Base-by-base conservation (phyloP, 768 basidiomycete species). In the Neoboletus brunneissimus region DNA sequence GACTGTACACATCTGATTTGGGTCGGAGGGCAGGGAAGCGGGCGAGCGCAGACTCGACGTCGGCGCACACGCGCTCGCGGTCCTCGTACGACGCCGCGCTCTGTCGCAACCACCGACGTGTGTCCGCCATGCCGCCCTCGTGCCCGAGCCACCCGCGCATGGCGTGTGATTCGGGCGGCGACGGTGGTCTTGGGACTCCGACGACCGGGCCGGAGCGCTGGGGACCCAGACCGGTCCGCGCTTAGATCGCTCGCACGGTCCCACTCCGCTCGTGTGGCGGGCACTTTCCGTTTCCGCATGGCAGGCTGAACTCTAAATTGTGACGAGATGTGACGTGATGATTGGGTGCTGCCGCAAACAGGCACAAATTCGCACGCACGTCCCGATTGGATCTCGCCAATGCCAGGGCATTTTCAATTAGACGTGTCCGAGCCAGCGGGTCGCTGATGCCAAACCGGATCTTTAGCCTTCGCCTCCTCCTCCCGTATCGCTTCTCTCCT, bases 1-100 rank as follows among this genome's bases (percentile, higher is more conserved):
- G 67, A 79, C 80, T 91, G 81, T 92, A 93, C 13, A 89, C 80
- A 62, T 91, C 92, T 2, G 88, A 85, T 70, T 90, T 91, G 49
- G 89, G 91, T 13, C 86, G 77, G 51, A 93, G 78, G 29, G 87
- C 73, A 9, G 76, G 70, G 64, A 77, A 81, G 53, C 78, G 75
- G 31, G 71, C 57, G 51, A 94, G 81, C n/a, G 74, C 77, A 12
- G 78, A 69, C 68, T 87, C 82, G 56, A 88, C 75, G 69, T 94
- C 85, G 8, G 76, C 63, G 60, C 79, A 87, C 48, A 91, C 82
- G 48, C 81, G 77, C 53, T 86, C 82, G 22, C 64, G 69, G 50
- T 79, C 66, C 3, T 73, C 64, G 65, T 94, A 94, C 23, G 81
- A 67, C 58, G 74, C 76, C 55, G 81, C 74, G 60, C 85, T 83